Evolutionary conservation across 2,329 filamentous ascomycete genomes (phyloP).

Genomic region (Ophiostoma sp.): DNA sequence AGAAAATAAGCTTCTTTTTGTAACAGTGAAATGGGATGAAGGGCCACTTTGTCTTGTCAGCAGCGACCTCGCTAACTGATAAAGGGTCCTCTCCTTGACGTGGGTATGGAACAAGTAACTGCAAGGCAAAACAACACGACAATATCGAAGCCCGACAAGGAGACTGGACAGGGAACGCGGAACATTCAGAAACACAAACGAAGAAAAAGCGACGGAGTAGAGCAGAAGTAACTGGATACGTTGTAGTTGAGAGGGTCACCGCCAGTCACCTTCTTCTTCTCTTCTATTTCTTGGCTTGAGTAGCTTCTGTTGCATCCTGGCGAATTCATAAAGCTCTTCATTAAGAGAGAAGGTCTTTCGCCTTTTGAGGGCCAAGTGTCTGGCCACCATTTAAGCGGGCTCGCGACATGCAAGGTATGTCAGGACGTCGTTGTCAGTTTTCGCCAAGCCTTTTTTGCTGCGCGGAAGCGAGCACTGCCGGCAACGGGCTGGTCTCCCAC

Average conservation of each 20-base stretch:
- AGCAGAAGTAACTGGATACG: too few species aligned
- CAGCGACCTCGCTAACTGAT: neutral
- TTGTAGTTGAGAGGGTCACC: neutral
- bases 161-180: neutral
- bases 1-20: neutral
- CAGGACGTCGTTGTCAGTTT: neutral
- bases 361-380: neutral
- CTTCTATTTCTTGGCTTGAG: neutral
- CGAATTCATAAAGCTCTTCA: neutral
- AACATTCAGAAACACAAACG: neutral
- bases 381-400: neutral
- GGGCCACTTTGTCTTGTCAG: neutral
- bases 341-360: neutral
- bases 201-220: neutral
- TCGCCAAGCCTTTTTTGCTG: neutral
- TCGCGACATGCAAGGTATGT: neutral
- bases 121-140: neutral
- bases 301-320: neutral
- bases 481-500: neutral
- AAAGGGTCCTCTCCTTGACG: neutral
- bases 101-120: neutral
- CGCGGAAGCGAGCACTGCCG: slow-evolving; percentile 9
- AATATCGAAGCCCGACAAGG: neutral
- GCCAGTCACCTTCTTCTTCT: neutral
- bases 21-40: neutral